Percentiles rank a stretch among this genome's conserved stretches.
phyloP scores from a whole-genome alignment of 1,284 basidiomycete species.

The Malassezia japonica region DNA sequence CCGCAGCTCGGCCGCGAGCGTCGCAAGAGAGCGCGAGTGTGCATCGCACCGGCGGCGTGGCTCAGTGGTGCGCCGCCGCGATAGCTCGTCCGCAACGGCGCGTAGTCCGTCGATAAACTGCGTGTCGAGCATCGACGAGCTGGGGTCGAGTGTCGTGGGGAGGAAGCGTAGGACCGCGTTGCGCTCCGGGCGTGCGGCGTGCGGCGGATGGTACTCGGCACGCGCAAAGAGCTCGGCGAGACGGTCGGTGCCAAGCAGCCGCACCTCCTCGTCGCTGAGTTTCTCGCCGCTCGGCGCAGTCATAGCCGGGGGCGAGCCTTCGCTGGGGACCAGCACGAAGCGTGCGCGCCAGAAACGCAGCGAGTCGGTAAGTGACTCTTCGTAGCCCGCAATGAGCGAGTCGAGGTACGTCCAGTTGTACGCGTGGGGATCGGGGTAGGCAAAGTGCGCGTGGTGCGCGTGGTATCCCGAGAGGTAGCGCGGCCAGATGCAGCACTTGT shows the following conservation, averaged over 20 bases:
- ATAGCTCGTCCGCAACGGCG: constrained; percentile 24
- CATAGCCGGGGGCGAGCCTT: constrained; percentile 58
- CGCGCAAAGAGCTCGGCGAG: constrained; percentile 68
- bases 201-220: constrained; percentile 23
- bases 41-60: constrained; percentile 15
- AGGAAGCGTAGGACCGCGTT: constrained; percentile 28
- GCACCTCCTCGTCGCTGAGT: constrained; percentile 69
- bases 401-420: constrained; percentile 50
- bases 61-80: constrained; percentile 16
- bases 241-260: constrained; percentile 79
- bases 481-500: constrained; percentile 86
- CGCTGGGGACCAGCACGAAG: constrained; percentile 83
- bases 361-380: constrained; percentile 40
- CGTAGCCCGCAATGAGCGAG: constrained; percentile 48
- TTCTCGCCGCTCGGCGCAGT: constrained; percentile 37
- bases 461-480: constrained; percentile 78
- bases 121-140: constrained; percentile 36
- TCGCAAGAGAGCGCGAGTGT: constrained; percentile 18
- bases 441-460: constrained; percentile 65
- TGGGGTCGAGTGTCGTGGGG: constrained; percentile 44
- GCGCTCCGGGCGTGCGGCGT: constrained; percentile 18
- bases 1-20: constrained; percentile 36
- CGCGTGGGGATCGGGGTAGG: constrained; percentile 62
- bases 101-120: constrained; percentile 35
- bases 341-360: constrained; percentile 75